These are phyloP conservation scores for Paramecium biaurelia DNA, from an alignment of 73 alveolate genomes.

Conservation along the genomic window DNA sequence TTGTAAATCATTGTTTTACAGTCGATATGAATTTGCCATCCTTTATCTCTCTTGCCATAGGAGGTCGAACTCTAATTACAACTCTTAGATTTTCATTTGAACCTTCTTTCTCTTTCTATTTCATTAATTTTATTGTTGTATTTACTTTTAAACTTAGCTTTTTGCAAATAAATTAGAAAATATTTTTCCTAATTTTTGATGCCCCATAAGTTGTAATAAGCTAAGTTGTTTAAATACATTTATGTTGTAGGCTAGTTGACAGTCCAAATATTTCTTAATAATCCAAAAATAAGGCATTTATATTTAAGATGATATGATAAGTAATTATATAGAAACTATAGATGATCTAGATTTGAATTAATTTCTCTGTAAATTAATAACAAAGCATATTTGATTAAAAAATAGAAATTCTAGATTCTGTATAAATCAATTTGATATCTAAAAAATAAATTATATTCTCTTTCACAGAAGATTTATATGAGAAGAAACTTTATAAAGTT, in stretches of 20 bases:
- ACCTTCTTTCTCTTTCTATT: background rate
- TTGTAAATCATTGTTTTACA: slow-evolving; percentile 33
- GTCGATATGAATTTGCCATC: slow-evolving; percentile 77
- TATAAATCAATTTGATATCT: background rate
- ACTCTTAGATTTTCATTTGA: slow-evolving; percentile 78
- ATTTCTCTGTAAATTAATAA: background rate
- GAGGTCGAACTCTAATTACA: slow-evolving; percentile 84
- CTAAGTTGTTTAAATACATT: background rate
- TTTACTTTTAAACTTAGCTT: background rate
- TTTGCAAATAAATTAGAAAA: background rate
- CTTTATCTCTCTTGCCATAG: slow-evolving; percentile 79
- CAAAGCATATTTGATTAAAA: background rate
- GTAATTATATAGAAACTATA: background rate
- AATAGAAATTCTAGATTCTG: background rate
- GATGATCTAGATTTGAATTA: slow-evolving; percentile 3
- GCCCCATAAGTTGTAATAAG: background rate
- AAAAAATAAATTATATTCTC: background rate
- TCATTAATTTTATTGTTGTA: background rate
- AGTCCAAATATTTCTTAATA: background rate
- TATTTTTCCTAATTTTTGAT: background rate
- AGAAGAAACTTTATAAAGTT: background rate
- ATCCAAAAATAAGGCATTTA: background rate
- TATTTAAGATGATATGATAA: background rate
- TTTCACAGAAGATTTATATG: background rate
- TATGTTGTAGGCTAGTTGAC: background rate